These are phyloP conservation scores for Sergeia podlipaevii DNA, from an alignment of 208 protist species.

Conservation along the genomic window DNA sequence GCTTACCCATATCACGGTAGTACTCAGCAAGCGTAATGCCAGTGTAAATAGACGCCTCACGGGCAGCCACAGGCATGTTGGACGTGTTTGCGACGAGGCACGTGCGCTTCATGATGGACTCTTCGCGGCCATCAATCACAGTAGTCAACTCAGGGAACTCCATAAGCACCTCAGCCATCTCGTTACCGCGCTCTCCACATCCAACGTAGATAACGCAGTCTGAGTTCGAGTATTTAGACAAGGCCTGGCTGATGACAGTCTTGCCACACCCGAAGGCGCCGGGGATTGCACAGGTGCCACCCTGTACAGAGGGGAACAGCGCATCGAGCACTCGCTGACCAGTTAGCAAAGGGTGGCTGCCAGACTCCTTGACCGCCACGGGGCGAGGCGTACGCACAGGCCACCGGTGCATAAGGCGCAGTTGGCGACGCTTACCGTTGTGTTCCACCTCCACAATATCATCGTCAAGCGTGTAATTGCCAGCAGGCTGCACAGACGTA, in stretches of 20 bases:
- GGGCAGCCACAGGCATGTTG: slow-evolving; percentile 99
- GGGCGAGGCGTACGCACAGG: slow-evolving; percentile 96
- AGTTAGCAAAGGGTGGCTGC: slow-evolving; percentile 97
- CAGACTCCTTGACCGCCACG: slow-evolving; percentile 95
- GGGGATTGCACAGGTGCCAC: slow-evolving; percentile 99
- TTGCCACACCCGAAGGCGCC: slow-evolving; percentile 99
- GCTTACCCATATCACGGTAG: slow-evolving; percentile 99
- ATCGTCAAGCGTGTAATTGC: slow-evolving; percentile 94
- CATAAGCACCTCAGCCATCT: slow-evolving; percentile 99
- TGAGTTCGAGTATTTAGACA: slow-evolving; percentile 99
- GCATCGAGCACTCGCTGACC: slow-evolving; percentile 99
- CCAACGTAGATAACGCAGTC: slow-evolving; percentile 99
- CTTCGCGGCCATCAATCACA: slow-evolving; percentile 93
- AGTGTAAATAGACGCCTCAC: slow-evolving; percentile 99
- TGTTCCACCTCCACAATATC: slow-evolving; percentile 92
- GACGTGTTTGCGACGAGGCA: slow-evolving; percentile 99
- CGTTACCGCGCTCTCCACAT: slow-evolving; percentile 99
- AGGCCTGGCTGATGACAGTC: slow-evolving; percentile 99
- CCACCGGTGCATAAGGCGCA: slow-evolving; percentile 97
- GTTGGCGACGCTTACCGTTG: slow-evolving; percentile 82
- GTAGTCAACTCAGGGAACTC: slow-evolving; percentile 99
- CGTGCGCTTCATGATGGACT: slow-evolving; percentile 99
- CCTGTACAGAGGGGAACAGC: slow-evolving; percentile 99
- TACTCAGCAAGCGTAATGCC: slow-evolving; percentile 99
- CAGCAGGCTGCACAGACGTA: slow-evolving; percentile 90